Conservation (phyloP, 73 alveolate genomes). For the Strombidium stylifer region DNA sequence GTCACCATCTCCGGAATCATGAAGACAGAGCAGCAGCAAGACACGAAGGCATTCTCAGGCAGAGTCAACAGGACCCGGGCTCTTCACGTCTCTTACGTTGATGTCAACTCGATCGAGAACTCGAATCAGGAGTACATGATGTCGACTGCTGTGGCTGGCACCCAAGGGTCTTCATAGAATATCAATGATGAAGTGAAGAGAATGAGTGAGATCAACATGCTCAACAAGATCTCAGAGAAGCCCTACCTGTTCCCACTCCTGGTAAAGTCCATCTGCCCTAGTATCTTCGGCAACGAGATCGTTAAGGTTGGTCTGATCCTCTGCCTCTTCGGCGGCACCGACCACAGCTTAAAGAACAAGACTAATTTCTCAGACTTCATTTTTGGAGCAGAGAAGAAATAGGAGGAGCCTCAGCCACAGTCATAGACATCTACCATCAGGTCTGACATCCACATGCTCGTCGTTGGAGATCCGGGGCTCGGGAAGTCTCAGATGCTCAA, state of each 20-base stretch:
- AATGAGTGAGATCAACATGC: constrained; percentile 47
- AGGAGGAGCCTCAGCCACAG: constrained; percentile 39
- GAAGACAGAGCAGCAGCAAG: constrained; percentile 64
- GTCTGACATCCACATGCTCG: constrained; percentile 71
- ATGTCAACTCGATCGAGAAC: constrained; percentile 61
- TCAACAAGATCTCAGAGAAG: constrained; percentile 50
- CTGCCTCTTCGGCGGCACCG: constrained; percentile 83
- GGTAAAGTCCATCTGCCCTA: constrained; percentile 72
- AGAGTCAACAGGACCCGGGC: constrained; percentile 59
- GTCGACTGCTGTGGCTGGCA: constrained; percentile 28
- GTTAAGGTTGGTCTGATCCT: constrained; percentile 84
- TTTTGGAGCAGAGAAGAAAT: constrained; percentile 8
- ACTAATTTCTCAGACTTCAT: constrained; percentile 25
- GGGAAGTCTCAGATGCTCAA: constrained; percentile 87
- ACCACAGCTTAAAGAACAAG: constrained; percentile 42
- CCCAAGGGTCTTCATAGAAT: constrained; percentile 7
- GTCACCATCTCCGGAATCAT: constrained; percentile 76
- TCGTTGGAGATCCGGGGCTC: constrained; percentile 86
- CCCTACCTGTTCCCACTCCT: constrained; percentile 56
- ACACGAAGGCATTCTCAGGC: constrained; percentile 47
- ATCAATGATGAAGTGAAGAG: constrained; percentile 7
- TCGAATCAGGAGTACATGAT: constrained; percentile 34
- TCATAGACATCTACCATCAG: constrained; percentile 21
- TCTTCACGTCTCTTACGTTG: constrained; percentile 60
- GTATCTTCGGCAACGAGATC: constrained; percentile 84